Evolutionary conservation across 139 green algal species (phyloP).

Genomic region (Picochlorum sp.): DNA sequence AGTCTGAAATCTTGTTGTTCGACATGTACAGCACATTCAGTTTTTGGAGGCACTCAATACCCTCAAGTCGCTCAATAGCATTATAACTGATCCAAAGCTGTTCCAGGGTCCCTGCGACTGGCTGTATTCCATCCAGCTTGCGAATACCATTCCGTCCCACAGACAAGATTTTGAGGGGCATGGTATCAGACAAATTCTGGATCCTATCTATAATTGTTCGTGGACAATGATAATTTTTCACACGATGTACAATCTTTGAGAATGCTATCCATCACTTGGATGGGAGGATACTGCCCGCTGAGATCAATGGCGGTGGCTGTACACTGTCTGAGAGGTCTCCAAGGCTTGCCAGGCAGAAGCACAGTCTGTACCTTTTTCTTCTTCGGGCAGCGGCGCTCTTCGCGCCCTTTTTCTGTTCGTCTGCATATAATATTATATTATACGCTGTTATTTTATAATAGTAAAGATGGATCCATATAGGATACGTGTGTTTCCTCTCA

Average conservation of each 20-base stretch:
- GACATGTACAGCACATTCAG: slow-evolving; percentile 73
- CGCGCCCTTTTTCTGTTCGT: too few species aligned
- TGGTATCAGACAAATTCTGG: slow-evolving; percentile 60
- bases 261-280: slow-evolving; percentile 90
- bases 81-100: slow-evolving; percentile 96
- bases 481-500: too few species aligned
- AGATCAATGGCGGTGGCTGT: neutral
- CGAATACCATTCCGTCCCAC: slow-evolving; percentile 90
- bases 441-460: too few species aligned
- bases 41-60: slow-evolving; percentile 64
- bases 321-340: neutral
- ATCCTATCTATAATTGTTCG: slow-evolving; percentile 96
- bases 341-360: too few species aligned
- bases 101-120: slow-evolving; percentile 72
- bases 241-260: slow-evolving; percentile 63
- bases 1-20: slow-evolving; percentile 83
- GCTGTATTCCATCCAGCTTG: slow-evolving; percentile 88
- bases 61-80: slow-evolving; percentile 71
- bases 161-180: slow-evolving; percentile 71
- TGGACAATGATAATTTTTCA: slow-evolving; percentile 81
- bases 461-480: too few species aligned
- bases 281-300: slow-evolving; percentile 27
- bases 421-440: too few species aligned
- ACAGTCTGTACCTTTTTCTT: too few species aligned
- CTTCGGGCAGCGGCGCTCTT: too few species aligned